phyloP scores from a whole-genome alignment of 225 moss, liverwort and hornwort species.

The Bryoerythrophyllum caledonicum region DNA sequence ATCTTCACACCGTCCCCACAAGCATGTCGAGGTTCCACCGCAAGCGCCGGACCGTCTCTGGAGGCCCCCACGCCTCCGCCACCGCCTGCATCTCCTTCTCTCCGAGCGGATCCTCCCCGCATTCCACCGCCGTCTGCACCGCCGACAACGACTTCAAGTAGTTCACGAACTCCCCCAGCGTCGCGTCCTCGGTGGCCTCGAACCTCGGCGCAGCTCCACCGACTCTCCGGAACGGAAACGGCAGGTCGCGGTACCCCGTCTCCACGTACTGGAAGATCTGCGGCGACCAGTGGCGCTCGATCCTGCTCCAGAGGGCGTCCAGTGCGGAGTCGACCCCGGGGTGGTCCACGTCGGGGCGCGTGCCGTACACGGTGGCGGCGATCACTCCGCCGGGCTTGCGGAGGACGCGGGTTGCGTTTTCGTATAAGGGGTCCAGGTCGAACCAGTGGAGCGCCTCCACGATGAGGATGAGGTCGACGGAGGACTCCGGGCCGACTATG shows the following conservation, averaged over 20 bases:
- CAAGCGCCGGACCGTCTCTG: conserved; percentile 25
- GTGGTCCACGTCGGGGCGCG: too few species aligned
- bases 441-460: conserved; percentile 76
- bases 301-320: conserved; percentile 29
- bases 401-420: conserved; percentile 38
- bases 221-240: conserved; percentile 39
- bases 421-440: conserved; percentile 57
- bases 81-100: conserved; percentile 23
- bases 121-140: conserved; percentile 35
- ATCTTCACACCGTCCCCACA: conserved; percentile 18
- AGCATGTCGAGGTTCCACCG: conserved; percentile 35
- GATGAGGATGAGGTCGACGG: conserved; percentile 64
- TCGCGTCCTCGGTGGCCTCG: conserved; percentile 27
- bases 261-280: conserved; percentile 32
- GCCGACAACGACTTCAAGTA: conserved; percentile 39
- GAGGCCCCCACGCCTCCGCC: conserved; percentile 37
- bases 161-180: conserved; percentile 23
- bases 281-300: conserved; percentile 42
- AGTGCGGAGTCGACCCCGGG: not conserved
- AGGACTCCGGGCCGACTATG: conserved; percentile 55
- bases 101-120: conserved; percentile 28
- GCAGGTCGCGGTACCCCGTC: conserved; percentile 28
- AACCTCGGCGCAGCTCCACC: not conserved
- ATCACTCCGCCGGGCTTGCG: conserved; percentile 55
- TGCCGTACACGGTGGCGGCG: conserved; percentile 40